A percentile compares a stretch with the other conserved stretches of the same genome.
These are phyloP conservation scores for Venturia carpophila DNA, from an alignment of 2,329 filamentous ascomycete genomes.

Conservation along the genomic window DNA sequence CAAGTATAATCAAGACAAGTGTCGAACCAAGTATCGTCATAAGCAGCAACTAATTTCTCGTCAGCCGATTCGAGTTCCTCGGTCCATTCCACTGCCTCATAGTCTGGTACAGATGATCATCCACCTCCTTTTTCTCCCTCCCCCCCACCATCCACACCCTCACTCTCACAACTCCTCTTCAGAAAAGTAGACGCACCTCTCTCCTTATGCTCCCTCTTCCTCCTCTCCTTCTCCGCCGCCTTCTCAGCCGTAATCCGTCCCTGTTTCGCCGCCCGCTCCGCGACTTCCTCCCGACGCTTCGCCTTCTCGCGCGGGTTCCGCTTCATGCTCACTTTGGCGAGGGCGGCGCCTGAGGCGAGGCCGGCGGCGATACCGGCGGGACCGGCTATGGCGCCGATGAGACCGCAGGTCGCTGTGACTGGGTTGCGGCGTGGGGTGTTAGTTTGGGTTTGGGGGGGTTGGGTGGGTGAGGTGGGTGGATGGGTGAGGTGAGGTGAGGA, in stretches of 20 bases:
- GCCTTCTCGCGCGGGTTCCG: neutral
- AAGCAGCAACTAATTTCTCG: neutral
- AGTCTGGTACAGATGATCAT: neutral
- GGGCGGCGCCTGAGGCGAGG: neutral
- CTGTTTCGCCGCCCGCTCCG: neutral
- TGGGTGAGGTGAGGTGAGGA: too few species aligned
- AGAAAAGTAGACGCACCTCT: neutral
- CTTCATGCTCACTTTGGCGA: neutral
- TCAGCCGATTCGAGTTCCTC: neutral
- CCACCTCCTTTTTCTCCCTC: neutral
- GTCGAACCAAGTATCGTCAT: neutral
- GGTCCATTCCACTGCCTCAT: neutral
- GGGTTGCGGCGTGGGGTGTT: neutral
- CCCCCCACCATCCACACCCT: neutral
- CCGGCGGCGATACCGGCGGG: neutral
- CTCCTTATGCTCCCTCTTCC: neutral
- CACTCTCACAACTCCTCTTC: neutral
- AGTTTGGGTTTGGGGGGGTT: too few species aligned
- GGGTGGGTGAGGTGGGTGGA: too few species aligned
- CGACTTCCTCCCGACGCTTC: neutral
- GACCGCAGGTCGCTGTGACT: slow-evolving; percentile 5
- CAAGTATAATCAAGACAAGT: slow-evolving; percentile 11
- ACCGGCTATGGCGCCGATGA: neutral
- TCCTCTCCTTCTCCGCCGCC: neutral
- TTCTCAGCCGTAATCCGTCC: neutral